Evolutionary conservation across 345 rosid genomes (phyloP), one percentile per base, ranked within the genome.

Genomic region (Camelina hispida): DNA sequence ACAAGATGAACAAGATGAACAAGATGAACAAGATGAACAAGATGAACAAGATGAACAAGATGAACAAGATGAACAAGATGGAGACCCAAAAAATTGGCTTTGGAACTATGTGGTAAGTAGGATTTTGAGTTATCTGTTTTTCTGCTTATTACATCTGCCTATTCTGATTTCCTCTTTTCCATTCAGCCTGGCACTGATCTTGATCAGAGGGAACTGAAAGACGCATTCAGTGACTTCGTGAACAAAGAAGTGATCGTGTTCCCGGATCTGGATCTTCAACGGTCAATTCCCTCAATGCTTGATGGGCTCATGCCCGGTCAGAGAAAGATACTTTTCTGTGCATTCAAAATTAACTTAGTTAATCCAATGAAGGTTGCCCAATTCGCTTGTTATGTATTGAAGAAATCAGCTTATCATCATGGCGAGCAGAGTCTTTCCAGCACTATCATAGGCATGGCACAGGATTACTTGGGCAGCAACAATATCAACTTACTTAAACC

Each of bases 281-380:
- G 99, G 70, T 93, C 99, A 12, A 96, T 96, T 66, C 99, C 98
- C 13, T 93, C 98, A 4, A 84, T 96, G 96, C 87, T 96, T 53
- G 99, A 96, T 78, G 99, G 99, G 67, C 82, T 96, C 18, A 93
- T 93, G 81, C 97, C 98, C 16, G 96, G 98, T 47, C 99, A 96
- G 80, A 88, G 99, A 77, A 96, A 96, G 85, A 89, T 96, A 43
- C 94, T 96, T 46, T 96, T 89, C 76, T 81, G 87, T 76, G 79
- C 90, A 53, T 96, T 96, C 79, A 96, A 96, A 77, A 93, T 87
- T 83, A 96, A 93, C 68, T 82, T 89, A 51, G 75, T 80, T 23
- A 89, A 84, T 54, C 97, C 89, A 73, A 78, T 80, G 14, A 96
- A 93, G 74, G 86, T 96, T 80, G 85, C 89, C 32, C 97, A 96